Percentiles rank a stretch among this genome's conserved stretches.
These are phyloP conservation scores for Elaeagnus macrophylla DNA, from an alignment of 306 rosid genomes.

Conservation along the genomic window DNA sequence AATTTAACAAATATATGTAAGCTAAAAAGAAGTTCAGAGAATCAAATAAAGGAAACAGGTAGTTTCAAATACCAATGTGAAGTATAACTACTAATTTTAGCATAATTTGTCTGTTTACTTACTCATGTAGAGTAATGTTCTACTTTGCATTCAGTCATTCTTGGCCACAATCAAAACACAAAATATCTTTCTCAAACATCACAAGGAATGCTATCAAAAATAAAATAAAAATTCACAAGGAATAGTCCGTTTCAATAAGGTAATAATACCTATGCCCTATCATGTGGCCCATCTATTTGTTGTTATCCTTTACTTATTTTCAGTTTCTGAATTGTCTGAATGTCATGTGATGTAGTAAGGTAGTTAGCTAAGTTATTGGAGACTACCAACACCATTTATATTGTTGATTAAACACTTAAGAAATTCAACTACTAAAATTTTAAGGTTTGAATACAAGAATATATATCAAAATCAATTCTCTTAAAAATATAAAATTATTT, in stretches of 20 bases:
- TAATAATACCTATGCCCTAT: conserved; percentile 13
- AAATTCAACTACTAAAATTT: too few species aligned
- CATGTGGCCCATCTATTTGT: conserved; percentile 15
- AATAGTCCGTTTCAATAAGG: conserved; percentile 17
- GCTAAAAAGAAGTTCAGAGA: too few species aligned
- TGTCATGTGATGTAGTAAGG: conserved; percentile 1
- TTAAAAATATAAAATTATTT: too few species aligned
- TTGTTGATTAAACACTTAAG: too few species aligned
- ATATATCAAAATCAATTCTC: too few species aligned
- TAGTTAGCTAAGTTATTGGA: too few species aligned
- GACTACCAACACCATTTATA: too few species aligned
- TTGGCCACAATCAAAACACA: conserved; percentile 52
- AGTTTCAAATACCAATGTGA: not conserved
- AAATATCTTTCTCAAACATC: conserved; percentile 38
- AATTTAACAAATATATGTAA: too few species aligned
- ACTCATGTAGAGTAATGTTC: conserved; percentile 15
- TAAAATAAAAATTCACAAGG: conserved; percentile 15
- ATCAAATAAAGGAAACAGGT: too few species aligned
- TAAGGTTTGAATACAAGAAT: too few species aligned
- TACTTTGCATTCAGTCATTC: conserved; percentile 19
- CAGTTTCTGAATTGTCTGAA: conserved; percentile 3
- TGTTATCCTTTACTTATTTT: not conserved
- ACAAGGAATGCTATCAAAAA: too few species aligned
- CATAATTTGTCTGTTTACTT: conserved; percentile 39
- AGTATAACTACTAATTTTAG: not conserved